Conservation (phyloP, 768 basidiomycete species). For the Psilocybe sp. region DNA sequence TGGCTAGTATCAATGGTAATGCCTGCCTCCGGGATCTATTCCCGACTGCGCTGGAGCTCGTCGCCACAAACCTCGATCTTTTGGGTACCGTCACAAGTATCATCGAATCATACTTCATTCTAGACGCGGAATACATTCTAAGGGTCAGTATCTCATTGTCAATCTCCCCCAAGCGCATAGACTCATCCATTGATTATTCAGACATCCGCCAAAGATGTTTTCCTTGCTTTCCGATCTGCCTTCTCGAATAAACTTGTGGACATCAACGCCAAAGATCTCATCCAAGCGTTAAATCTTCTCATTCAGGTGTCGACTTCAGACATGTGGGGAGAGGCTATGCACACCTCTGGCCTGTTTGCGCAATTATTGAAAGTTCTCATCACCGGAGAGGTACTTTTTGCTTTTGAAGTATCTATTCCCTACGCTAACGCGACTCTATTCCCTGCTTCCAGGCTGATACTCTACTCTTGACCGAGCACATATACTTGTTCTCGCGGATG, state of each 20-base stretch:
- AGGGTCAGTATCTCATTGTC: conserved; percentile 41
- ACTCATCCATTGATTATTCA: conserved; percentile 21
- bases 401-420: not conserved
- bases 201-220: conserved; percentile 55
- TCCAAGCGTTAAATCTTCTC: conserved; percentile 57
- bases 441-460: conserved; percentile 32
- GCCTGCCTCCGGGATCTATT: conserved; percentile 62
- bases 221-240: conserved; percentile 52
- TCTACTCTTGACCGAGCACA: conserved; percentile 59
- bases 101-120: conserved; percentile 76
- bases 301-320: conserved; percentile 61
- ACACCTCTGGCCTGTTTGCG: conserved; percentile 71
- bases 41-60: conserved; percentile 55
- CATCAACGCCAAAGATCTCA: conserved; percentile 59
- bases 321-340: conserved; percentile 73
- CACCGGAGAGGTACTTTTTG: conserved; percentile 56
- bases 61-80: conserved; percentile 70
- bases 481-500: conserved; percentile 75
- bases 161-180: not conserved
- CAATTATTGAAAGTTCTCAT: conserved; percentile 56
- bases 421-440: not conserved
- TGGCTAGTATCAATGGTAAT: conserved; percentile 44
- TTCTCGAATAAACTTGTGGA: conserved; percentile 46
- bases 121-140: conserved; percentile 60
- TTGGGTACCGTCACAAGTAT: conserved; percentile 66